phyloP scores from a whole-genome alignment of 2,329 filamentous ascomycete species.

The Trichoderma pleuroti region DNA sequence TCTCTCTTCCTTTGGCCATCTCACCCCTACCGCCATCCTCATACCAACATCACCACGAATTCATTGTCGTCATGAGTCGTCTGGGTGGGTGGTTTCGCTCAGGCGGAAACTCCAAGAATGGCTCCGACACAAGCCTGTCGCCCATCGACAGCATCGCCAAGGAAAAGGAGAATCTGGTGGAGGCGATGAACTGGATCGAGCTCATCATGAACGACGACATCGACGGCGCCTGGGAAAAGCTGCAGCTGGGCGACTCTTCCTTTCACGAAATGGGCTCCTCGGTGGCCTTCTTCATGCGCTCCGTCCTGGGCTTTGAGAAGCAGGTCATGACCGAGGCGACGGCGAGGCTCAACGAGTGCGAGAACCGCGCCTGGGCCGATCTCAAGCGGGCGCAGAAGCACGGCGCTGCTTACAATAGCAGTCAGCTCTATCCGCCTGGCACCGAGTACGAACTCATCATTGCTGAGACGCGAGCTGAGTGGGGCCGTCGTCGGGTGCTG shows the following conservation, averaged over 20 bases:
- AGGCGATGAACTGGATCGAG: conserved; percentile 61
- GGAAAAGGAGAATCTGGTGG: conserved; percentile 54
- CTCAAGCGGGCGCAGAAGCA: conserved; percentile 71
- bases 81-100: conserved; percentile 52
- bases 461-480: conserved; percentile 85
- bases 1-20: background rate
- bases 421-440: conserved; percentile 70
- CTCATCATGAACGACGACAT: conserved; percentile 89
- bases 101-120: conserved; percentile 27
- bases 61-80: conserved; percentile 42
- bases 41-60: background rate
- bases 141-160: conserved; percentile 32
- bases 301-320: conserved; percentile 87
- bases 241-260: conserved; percentile 71
- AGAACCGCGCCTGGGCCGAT: conserved; percentile 71
- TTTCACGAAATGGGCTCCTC: conserved; percentile 84
- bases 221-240: conserved; percentile 70
- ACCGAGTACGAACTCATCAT: conserved; percentile 83
- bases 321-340: conserved; percentile 83
- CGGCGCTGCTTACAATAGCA: conserved; percentile 34
- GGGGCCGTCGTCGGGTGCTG: conserved; percentile 82
- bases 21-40: background rate
- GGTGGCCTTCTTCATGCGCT: conserved; percentile 78
- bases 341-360: conserved; percentile 67
- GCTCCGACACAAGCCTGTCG: conserved; percentile 29